These are phyloP conservation scores for Puccinia horiana DNA, from an alignment of 1,284 basidiomycete genomes.

Conservation along the genomic window DNA sequence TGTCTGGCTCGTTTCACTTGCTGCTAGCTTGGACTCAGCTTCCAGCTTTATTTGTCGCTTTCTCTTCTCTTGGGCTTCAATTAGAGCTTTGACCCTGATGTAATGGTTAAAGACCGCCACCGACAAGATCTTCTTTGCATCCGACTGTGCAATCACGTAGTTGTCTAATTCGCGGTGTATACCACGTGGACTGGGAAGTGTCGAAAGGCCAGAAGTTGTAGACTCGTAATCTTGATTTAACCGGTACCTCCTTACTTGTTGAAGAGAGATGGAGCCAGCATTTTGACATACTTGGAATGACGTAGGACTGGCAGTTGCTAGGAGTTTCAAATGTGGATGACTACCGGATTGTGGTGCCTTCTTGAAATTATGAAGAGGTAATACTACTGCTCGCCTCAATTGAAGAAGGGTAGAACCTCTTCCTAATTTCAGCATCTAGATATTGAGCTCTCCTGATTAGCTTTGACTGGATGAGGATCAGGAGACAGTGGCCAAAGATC, in stretches of 20 bases:
- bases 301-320: not conserved
- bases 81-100: conserved; percentile 49
- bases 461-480: not conserved
- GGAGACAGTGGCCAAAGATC: not conserved
- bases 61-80: conserved; percentile 21
- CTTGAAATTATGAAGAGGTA: not conserved
- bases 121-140: conserved; percentile 55
- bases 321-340: not conserved
- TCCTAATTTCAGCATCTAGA: conserved; percentile 10
- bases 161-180: conserved; percentile 55
- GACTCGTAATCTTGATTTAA: not conserved
- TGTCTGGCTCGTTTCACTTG: not conserved
- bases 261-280: not conserved
- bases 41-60: conserved; percentile 4
- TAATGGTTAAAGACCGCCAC: conserved; percentile 57
- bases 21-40: not conserved
- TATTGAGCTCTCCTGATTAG: not conserved
- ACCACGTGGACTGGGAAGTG: conserved; percentile 51
- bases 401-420: not conserved
- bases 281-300: not conserved
- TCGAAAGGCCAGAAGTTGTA: not conserved
- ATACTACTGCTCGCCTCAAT: not conserved
- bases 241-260: conserved; percentile 7
- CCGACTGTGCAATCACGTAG: conserved; percentile 55
- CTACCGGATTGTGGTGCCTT: not conserved